Conservation (phyloP, 352 stramenopile genomes). For the Phytophthora quininea region DNA sequence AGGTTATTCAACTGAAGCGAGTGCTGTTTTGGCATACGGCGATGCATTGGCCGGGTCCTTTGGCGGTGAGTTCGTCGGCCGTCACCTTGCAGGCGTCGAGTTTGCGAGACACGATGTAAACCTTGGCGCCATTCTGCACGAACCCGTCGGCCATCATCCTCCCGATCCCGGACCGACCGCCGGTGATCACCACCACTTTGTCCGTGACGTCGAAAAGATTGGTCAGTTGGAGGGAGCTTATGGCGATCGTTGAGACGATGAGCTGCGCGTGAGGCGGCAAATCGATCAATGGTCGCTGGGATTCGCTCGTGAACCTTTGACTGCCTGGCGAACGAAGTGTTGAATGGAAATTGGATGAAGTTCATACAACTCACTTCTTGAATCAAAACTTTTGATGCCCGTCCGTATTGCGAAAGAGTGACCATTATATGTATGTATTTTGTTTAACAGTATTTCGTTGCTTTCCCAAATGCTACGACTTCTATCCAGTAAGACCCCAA, state of each 20-base stretch:
- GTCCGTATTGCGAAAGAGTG: too few species aligned
- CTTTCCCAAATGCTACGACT: too few species aligned
- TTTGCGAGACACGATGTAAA: constrained; percentile 91
- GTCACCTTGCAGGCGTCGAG: constrained; percentile 80
- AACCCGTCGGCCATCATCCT: constrained; percentile 96
- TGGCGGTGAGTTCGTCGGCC: constrained; percentile 64
- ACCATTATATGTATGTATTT: too few species aligned
- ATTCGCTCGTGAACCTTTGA: too few species aligned
- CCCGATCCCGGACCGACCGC: constrained; percentile 93
- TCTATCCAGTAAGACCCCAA: too few species aligned
- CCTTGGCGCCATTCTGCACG: constrained; percentile 89
- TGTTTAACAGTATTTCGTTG: too few species aligned
- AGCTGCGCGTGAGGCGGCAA: too few species aligned
- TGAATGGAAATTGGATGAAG: too few species aligned
- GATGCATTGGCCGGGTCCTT: constrained; percentile 65
- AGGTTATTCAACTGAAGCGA: background rate
- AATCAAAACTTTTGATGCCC: too few species aligned
- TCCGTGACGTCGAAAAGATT: constrained; percentile 68
- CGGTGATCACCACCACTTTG: constrained; percentile 92
- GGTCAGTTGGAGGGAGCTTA: constrained; percentile 37
- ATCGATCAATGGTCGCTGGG: too few species aligned
- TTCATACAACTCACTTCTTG: too few species aligned
- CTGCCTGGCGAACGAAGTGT: too few species aligned
- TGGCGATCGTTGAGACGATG: background rate
- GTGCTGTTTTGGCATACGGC: constrained; percentile 23